Percentiles rank a stretch among this genome's conserved stretches.
Conservation (phyloP, 1,139 yeast genomes). For the Saccharomyces hybrid region DNA sequence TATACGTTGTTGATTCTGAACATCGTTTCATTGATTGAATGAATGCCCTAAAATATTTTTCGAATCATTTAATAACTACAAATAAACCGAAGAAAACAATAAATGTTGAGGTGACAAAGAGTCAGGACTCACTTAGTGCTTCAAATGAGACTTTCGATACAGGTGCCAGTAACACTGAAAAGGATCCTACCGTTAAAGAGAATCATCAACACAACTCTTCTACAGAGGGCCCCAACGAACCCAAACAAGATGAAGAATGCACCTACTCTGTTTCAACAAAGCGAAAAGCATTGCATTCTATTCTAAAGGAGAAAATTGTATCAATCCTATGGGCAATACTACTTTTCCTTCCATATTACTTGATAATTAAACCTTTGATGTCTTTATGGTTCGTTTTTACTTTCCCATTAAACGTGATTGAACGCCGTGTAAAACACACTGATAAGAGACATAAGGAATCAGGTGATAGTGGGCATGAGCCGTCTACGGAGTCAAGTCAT, state of each 20-base stretch:
- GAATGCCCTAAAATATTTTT: constrained; percentile 23
- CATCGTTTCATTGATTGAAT: constrained; percentile 7
- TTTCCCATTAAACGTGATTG: constrained; percentile 43
- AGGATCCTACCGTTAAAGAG: background rate
- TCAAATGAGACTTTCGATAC: constrained; percentile 1
- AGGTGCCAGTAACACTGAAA: background rate
- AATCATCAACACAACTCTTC: background rate
- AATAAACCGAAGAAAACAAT: constrained; percentile 3
- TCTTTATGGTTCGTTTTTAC: constrained; percentile 40
- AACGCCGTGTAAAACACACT: constrained; percentile 17
- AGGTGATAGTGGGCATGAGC: background rate
- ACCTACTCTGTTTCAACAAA: background rate
- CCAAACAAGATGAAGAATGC: background rate
- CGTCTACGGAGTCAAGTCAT: constrained; percentile 7
- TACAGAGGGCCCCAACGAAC: background rate
- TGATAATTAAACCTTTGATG: constrained; percentile 40
- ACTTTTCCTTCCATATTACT: constrained; percentile 37
- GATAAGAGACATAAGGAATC: background rate
- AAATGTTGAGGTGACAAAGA: constrained; percentile 1
- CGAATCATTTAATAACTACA: constrained; percentile 11
- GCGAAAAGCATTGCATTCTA: background rate
- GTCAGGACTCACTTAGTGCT: background rate
- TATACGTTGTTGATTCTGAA: background rate
- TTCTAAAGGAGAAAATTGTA: background rate
- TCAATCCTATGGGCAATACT: constrained; percentile 18